A percentile compares a stretch with the other conserved stretches of the same genome.
Evolutionary conservation across 1,139 yeast species (phyloP).

Genomic region (Nematodospora anomalae): DNA sequence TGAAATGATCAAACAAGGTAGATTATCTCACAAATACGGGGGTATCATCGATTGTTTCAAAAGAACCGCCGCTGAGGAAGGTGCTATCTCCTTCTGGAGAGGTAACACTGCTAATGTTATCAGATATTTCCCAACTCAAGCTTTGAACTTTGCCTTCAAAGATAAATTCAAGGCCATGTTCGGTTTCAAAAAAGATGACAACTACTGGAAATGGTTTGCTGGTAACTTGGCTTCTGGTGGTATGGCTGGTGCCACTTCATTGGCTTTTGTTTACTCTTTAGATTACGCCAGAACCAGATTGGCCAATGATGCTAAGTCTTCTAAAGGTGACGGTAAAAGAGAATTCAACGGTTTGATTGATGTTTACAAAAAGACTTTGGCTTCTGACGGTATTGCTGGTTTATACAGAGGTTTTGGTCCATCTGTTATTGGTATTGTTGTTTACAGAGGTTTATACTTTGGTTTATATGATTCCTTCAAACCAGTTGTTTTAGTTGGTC

Average conservation of each 20-base stretch:
- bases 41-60: slow-evolving; percentile 53
- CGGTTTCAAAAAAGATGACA: slow-evolving; percentile 53
- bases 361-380: slow-evolving; percentile 54
- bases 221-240: slow-evolving; percentile 61
- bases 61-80: slow-evolving; percentile 56
- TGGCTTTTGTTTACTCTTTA: slow-evolving; percentile 55
- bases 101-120: slow-evolving; percentile 58
- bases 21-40: slow-evolving; percentile 50
- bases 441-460: slow-evolving; percentile 57
- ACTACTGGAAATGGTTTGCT: slow-evolving; percentile 52
- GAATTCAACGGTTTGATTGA: slow-evolving; percentile 56
- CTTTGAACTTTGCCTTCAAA: slow-evolving; percentile 55
- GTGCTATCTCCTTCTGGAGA: slow-evolving; percentile 54
- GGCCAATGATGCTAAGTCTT: slow-evolving; percentile 55
- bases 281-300: slow-evolving; percentile 58
- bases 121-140: slow-evolving; percentile 59
- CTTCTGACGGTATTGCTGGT: slow-evolving; percentile 57
- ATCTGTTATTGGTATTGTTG: slow-evolving; percentile 53
- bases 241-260: slow-evolving; percentile 56
- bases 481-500: slow-evolving; percentile 56
- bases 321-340: slow-evolving; percentile 46
- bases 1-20: slow-evolving; percentile 56
- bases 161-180: slow-evolving; percentile 52
- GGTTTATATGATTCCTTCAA: slow-evolving; percentile 56
- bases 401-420: slow-evolving; percentile 61